Conservation (phyloP, 2,329 filamentous ascomycete genomes). For the Aureobasidium zeae region DNA sequence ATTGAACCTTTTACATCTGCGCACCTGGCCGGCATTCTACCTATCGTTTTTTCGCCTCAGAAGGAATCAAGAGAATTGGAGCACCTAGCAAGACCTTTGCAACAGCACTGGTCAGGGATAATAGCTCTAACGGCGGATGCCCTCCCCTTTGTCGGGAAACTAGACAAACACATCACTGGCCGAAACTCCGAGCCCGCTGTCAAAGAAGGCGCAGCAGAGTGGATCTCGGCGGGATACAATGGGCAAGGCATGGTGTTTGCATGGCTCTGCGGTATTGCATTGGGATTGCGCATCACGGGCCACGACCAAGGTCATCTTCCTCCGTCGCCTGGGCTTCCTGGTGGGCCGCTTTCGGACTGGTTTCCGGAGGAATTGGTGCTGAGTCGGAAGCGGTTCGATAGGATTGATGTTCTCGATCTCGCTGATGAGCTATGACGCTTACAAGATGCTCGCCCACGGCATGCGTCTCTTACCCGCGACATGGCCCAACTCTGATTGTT, state of each 20-base stretch:
- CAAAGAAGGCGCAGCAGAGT: not conserved
- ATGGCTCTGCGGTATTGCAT: not conserved
- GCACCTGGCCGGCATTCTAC: not conserved
- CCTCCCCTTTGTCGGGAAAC: not conserved
- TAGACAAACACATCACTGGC: not conserved
- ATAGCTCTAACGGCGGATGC: not conserved
- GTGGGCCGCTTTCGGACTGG: not conserved
- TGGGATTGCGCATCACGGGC: not conserved
- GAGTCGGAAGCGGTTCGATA: not conserved
- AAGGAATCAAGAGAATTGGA: not conserved
- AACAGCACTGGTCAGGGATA: constrained; percentile 6
- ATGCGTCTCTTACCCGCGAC: too few species aligned
- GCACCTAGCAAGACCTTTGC: not conserved
- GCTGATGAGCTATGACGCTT: not conserved
- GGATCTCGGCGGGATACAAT: constrained; percentile 5
- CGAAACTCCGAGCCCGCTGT: not conserved
- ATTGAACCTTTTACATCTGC: not conserved
- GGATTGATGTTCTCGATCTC: not conserved
- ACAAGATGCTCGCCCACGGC: too few species aligned
- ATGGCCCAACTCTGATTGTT: too few species aligned
- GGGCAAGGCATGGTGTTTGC: constrained; percentile 1
- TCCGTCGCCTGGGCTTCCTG: not conserved
- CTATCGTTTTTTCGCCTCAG: not conserved
- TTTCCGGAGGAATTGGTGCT: constrained; percentile 5
- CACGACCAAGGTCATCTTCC: not conserved